These are phyloP conservation scores for Pseudogymnoascus sp. DNA, from an alignment of 2,329 filamentous ascomycete species.

Conservation along the genomic window DNA sequence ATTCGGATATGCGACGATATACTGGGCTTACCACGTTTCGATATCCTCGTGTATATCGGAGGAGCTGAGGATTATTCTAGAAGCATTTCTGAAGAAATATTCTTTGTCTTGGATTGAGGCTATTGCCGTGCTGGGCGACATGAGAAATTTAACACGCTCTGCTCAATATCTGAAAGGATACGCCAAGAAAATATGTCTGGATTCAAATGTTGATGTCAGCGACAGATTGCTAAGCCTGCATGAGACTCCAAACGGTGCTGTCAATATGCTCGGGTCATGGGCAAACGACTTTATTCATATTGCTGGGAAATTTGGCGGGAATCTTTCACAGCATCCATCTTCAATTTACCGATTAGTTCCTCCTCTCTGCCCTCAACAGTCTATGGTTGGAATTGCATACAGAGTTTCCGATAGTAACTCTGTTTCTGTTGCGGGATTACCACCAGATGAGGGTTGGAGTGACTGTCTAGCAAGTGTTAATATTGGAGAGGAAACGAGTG, in stretches of 20 bases:
- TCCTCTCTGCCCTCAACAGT: constrained; percentile 13
- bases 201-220: neutral
- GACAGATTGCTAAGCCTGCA: neutral
- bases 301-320: constrained; percentile 11
- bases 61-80: neutral
- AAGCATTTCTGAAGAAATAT: neutral
- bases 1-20: neutral
- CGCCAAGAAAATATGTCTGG: neutral
- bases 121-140: neutral
- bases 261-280: constrained; percentile 6
- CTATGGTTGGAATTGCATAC: neutral
- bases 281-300: constrained; percentile 10
- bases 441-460: neutral
- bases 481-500: neutral
- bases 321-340: neutral
- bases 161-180: neutral
- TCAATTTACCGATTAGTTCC: constrained; percentile 12
- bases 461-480: neutral
- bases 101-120: neutral
- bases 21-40: neutral
- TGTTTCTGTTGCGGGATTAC: neutral
- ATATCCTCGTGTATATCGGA: neutral
- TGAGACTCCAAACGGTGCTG: neutral
- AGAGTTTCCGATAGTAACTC: neutral
- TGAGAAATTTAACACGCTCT: neutral